These are phyloP conservation scores for Anethum foeniculum DNA, from an alignment of 140 eudicot species.

Conservation along the genomic window DNA sequence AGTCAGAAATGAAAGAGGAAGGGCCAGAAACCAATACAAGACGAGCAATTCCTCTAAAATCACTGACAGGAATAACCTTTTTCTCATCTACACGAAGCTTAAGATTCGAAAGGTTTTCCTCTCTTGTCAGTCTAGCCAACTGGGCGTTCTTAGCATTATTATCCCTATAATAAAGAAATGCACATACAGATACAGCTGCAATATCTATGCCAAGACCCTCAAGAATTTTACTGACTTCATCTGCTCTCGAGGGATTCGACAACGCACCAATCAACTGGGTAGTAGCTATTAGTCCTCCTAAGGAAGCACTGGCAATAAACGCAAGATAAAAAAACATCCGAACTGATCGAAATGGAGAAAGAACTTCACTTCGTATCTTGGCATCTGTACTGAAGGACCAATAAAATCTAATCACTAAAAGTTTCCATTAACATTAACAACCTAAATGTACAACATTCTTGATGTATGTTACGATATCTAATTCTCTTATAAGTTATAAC, in stretches of 20 bases:
- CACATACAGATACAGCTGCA: conserved; percentile 74
- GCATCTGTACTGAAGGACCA: conserved; percentile 71
- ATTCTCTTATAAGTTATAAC: background rate
- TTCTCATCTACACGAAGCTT: conserved; percentile 71
- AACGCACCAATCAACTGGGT: conserved; percentile 71
- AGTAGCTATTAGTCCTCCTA: conserved; percentile 82
- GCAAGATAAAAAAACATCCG: conserved; percentile 94
- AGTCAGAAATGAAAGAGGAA: conserved; percentile 52
- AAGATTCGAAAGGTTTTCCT: conserved; percentile 77
- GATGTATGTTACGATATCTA: background rate
- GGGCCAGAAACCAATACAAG: conserved; percentile 88
- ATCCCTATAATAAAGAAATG: conserved; percentile 67
- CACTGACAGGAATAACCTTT: conserved; percentile 54
- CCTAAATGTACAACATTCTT: background rate
- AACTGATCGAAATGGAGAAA: conserved; percentile 84
- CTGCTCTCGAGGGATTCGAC: conserved; percentile 70
- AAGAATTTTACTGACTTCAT: conserved; percentile 48
- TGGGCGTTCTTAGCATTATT: conserved; percentile 72
- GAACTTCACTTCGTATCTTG: conserved; percentile 95
- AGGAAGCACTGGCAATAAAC: conserved; percentile 72
- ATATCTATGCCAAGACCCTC: conserved; percentile 81
- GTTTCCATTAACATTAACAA: conserved; percentile 4
- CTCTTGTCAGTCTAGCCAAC: conserved; percentile 74
- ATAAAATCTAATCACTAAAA: conserved; percentile 24
- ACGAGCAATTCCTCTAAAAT: conserved; percentile 82